Base-by-base conservation (phyloP, 176 grass and related monocot genomes). In the Raddia distichophylla region DNA sequence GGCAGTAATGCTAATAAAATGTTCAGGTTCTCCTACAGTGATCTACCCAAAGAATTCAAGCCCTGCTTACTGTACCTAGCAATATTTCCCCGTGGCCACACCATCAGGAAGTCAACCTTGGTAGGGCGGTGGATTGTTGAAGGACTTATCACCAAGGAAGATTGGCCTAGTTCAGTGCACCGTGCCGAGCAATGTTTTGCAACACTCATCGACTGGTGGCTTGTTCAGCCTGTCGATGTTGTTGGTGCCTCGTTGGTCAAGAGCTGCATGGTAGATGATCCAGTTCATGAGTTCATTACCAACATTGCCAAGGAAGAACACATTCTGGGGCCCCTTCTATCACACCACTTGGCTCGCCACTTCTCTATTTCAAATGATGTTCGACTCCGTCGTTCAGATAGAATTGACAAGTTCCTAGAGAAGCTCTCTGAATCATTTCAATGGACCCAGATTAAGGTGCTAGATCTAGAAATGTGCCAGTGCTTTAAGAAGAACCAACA, bases 281-380 rank as follows among this genome's bases (percentile, higher is more conserved):
- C 10, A 32, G 19, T 60, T 60, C 58, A 60, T 60, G 58, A 9
- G 10, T 74, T 75, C 73, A 75, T 75, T 15, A 75, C 73, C 18
- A 58, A 18, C 6, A 74, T 74, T 1, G 72, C 72, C 5, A 58
- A 14, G 11, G 58, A 74, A 43, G 34, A 74, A 2, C 34, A n/a
- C 53, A 58, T 74, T 8, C 1, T 74, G 2, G 72, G 58, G 35
- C 18, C 53, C 55, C 72, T 55, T 0, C 3, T 71, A 0, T 71
- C 79, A 18, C 53, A 58, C n/a, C 72, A 58, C 32, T 74, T 55
- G 79, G 79, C 66, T 60, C 54, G 5, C 53, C 22, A n/a, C 42
- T 81, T 81, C 66, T 81, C 79, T 5, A 70, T 81, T 42, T 71
- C 48, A 4, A 81, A 66, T 5, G 27, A 58, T 14, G n/a, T 81